Conservation (phyloP, 148 eudicot genomes). For the Rhododendron simsii region DNA sequence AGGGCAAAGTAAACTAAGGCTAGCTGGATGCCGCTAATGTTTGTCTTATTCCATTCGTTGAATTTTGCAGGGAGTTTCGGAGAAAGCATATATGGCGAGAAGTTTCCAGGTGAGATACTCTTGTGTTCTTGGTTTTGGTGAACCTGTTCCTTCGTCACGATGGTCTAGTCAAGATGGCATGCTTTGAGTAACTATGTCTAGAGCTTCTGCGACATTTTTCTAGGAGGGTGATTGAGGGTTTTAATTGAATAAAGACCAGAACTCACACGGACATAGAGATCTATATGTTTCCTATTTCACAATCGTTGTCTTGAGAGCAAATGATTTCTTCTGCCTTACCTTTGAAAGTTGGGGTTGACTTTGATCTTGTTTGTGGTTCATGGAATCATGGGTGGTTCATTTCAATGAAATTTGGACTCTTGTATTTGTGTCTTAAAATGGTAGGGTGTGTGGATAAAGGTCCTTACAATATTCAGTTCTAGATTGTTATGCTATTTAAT, state of each 20-base stretch:
- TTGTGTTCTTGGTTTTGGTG: neutral
- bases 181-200: neutral
- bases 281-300: conserved; percentile 12
- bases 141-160: neutral
- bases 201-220: neutral
- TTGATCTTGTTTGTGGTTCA: conserved; percentile 42
- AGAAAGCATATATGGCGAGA: conserved; percentile 86
- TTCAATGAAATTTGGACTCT: conserved; percentile 36
- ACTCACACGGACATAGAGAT: neutral
- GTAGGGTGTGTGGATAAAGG: conserved; percentile 35
- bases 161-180: neutral
- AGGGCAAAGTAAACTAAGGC: neutral
- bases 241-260: neutral
- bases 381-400: conserved; percentile 49
- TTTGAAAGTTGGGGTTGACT: conserved; percentile 47
- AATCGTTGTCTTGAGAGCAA: conserved; percentile 32
- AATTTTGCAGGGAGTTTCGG: conserved; percentile 72
- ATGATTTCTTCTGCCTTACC: conserved; percentile 41
- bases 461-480: conserved; percentile 3
- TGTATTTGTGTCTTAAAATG: conserved; percentile 32
- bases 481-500: neutral
- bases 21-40: neutral
- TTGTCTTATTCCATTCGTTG: neutral
- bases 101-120: conserved; percentile 73
- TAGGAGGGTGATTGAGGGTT: neutral